Evolutionary conservation across 805 yeast genomes (phyloP), one percentile per base, ranked within the genome.

Genomic region (Nakazawaea ernobii): DNA sequence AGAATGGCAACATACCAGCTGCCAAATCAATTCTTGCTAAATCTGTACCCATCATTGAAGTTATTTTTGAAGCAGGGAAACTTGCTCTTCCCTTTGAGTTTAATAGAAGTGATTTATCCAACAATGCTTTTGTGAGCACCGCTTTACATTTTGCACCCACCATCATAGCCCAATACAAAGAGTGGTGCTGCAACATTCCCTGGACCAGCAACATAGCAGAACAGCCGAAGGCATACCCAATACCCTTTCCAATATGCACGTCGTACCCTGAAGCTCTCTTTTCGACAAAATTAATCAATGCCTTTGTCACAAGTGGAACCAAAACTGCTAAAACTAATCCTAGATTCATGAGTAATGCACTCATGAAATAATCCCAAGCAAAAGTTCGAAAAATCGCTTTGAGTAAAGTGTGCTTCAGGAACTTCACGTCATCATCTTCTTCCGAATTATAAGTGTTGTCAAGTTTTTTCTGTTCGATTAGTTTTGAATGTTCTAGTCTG

Each of bases 1-100:
- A 59, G 57, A 82, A 79, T 4, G 86, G 85, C 56, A 82, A 80
- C 53, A 82, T 84, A 4, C 78, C 79, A n/a, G 81, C 62, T 8
- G 90, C 89, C 54, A 86, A 73, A 62, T 88, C 96, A 32, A 90
- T 73, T 58, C 96, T 79, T 13, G 91, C 76, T 35, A 89, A 68
- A 60, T 90, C 97, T 2, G 95, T 82, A 52, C 94, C 86, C 61
- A 89, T 76, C 61, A 88, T 65, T 8, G 90, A 80, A 29, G 95
- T 86, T 48, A 90, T 75, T 50, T 76, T 79, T 38, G 92, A 84
- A 26, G 79, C 73, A 1, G 95, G 82, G 57, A 67, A 86, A 50
- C 74, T 69, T 52, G 75, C 75, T 45, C 74, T 74, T 2, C 91
- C 76, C 42, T 69, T 70, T 9, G 80, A 73, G 49, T 81, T 77